These are phyloP conservation scores for Trichoderma parareesei DNA, from an alignment of 495 filamentous ascomycete genomes.

Conservation along the genomic window DNA sequence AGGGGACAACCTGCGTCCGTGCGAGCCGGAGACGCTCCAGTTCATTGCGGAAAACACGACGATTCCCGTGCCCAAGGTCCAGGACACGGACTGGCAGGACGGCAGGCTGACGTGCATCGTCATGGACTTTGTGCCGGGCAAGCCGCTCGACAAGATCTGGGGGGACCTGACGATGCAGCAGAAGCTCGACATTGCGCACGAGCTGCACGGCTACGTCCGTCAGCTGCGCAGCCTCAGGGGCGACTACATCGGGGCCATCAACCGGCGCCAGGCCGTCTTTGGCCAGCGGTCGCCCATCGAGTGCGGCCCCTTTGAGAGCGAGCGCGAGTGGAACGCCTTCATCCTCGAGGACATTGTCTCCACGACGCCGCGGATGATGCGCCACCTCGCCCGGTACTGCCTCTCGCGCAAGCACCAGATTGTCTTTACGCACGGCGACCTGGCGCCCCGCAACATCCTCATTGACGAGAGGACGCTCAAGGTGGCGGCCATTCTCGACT, in stretches of 20 bases:
- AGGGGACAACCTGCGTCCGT: no score
- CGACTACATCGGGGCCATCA: not conserved
- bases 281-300: not conserved
- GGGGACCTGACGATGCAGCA: not conserved
- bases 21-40: not conserved
- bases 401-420: not conserved
- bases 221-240: not conserved
- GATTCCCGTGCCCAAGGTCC: not conserved
- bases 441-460: slow-evolving; percentile 27
- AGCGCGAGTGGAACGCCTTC: not conserved
- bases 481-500: slow-evolving; percentile 32
- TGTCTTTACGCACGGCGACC: slow-evolving; percentile 25
- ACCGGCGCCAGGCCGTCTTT: not conserved
- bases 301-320: not conserved
- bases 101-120: not conserved
- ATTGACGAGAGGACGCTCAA: slow-evolving; percentile 19
- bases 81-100: not conserved
- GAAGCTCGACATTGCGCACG: not conserved
- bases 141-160: not conserved
- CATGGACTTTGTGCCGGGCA: not conserved
- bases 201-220: not conserved
- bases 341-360: not conserved
- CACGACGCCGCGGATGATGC: no score
- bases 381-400: no score
- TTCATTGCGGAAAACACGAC: not conserved